Percentiles rank a stretch among this genome's conserved stretches.
Conservation (phyloP, 208 protist species). For the Leishmania amazonensis region DNA sequence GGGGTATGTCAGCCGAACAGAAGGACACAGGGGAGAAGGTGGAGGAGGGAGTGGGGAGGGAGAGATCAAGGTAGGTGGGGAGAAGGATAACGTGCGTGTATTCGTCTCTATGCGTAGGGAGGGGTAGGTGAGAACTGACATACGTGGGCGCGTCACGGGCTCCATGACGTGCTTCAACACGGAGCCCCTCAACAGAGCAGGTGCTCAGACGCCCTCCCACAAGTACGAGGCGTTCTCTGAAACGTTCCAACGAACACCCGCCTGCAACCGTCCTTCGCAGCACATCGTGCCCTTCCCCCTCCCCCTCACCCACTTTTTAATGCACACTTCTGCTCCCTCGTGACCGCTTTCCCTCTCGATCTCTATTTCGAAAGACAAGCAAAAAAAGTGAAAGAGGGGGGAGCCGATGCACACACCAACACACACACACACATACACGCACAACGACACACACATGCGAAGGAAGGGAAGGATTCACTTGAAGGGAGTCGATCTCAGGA, state of each 20-base stretch:
- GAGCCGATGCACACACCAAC: not conserved
- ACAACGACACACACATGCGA: no score
- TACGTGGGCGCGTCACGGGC: not conserved
- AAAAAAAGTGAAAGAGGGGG: not conserved
- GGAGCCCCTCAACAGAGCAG: not conserved
- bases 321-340: not conserved
- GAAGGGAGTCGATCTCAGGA: not conserved
- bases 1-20: not conserved
- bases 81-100: not conserved
- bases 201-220: not conserved
- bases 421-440: not conserved
- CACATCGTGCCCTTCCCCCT: not conserved
- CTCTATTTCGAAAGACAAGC: not conserved
- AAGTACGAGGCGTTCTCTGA: not conserved
- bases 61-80: not conserved
- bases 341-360: not conserved
- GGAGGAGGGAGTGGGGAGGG: not conserved
- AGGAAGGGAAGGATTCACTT: not conserved
- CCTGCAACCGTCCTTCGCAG: not conserved
- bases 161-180: not conserved
- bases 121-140: not conserved
- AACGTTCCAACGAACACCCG: not conserved
- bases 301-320: no score
- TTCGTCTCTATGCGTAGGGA: not conserved
- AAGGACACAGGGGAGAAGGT: not conserved